Percentiles rank a stretch among this genome's conserved stretches.
phyloP scores from a whole-genome alignment of 129 eudicot genomes.

The Flaveria sonorensis region DNA sequence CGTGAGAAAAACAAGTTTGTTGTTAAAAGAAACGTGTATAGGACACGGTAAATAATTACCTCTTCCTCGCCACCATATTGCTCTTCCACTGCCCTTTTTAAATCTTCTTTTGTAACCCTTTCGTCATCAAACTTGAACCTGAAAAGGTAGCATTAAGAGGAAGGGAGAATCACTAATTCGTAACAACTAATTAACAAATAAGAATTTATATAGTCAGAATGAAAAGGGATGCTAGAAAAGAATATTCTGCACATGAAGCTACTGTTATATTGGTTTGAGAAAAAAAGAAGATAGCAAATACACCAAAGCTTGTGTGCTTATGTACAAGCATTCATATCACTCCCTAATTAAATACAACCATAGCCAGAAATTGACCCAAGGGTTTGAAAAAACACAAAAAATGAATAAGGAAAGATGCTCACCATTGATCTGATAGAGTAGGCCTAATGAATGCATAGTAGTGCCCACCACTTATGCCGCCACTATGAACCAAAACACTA shows the following conservation, averaged over 20 bases:
- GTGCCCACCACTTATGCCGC: conserved; percentile 98
- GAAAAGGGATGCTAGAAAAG: not conserved
- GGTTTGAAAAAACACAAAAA: no score
- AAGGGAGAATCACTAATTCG: conserved; percentile 2
- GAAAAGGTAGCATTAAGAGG: conserved; percentile 13
- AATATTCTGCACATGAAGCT: conserved; percentile 1
- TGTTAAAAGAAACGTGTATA: not conserved
- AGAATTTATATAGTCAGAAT: not conserved
- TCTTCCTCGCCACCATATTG: conserved; percentile 98
- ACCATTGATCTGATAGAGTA: conserved; percentile 88
- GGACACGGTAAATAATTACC: conserved; percentile 46
- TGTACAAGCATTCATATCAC: no score
- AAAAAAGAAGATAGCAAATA: no score
- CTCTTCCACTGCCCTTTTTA: conserved; percentile 85
- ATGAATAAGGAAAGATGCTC: conserved; percentile 4
- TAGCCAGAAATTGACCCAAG: no score
- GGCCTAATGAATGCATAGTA: conserved; percentile 94
- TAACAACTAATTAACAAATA: conserved; percentile 1
- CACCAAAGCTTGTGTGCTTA: no score
- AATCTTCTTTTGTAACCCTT: conserved; percentile 90
- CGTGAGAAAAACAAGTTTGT: not conserved
- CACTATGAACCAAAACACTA: conserved; percentile 99
- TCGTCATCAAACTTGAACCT: conserved; percentile 98
- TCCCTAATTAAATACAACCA: no score
- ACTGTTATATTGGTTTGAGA: not conserved